Evolutionary conservation across 306 rosid genomes (phyloP), one percentile per base, ranked within the genome.

Genomic region (Castanospermum australe): DNA sequence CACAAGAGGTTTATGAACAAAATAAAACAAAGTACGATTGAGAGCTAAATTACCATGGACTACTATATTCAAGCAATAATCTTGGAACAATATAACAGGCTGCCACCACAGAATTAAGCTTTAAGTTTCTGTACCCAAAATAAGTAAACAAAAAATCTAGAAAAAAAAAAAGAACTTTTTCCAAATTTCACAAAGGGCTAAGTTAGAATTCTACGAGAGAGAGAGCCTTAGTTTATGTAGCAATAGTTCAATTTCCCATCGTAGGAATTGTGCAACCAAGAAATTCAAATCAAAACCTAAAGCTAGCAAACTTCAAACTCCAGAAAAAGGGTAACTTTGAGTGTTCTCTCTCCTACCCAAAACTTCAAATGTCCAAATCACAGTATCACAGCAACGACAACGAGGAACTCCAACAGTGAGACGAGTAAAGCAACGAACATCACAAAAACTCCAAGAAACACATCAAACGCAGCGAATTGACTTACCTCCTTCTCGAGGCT

Each of bases 401-500:
- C 69, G 30, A 75, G 66, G 48, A 5, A 74, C 44, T 28, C 44
- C 39, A 66, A 75, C 56, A 9, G 32, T 5, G 41, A 62, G 74
- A 45, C 24, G 35, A 45, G 5, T 4, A 12, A 57, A 30, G 24
- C 13, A 41, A 50, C n/a, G 8, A 28, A 18, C 8, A 50, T 8
- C 3, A 28, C 4, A 18, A 3, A 50, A 5, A 28, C 42, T 5
- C 5, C 3, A 77, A 35, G 35, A 64, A n/a, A 6, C 2, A 28
- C 12, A 28, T 14, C 30, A 14, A 60, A 28, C 8, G 41, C 5
- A 38, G 8, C 50, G 35, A 84, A 81, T 59, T 14, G 22, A 85
- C 94, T 30, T 62, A 95, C 99, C 96, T 95, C 99, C 17, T 86
- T 91, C 86, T 91, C 97, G 17, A 95, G 87, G 69, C 41, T 82